Percentiles rank a stretch among this genome's conserved stretches.
Evolutionary conservation across 2,329 filamentous ascomycete genomes (phyloP).

Genomic region (Ceratocystis colombiana): DNA sequence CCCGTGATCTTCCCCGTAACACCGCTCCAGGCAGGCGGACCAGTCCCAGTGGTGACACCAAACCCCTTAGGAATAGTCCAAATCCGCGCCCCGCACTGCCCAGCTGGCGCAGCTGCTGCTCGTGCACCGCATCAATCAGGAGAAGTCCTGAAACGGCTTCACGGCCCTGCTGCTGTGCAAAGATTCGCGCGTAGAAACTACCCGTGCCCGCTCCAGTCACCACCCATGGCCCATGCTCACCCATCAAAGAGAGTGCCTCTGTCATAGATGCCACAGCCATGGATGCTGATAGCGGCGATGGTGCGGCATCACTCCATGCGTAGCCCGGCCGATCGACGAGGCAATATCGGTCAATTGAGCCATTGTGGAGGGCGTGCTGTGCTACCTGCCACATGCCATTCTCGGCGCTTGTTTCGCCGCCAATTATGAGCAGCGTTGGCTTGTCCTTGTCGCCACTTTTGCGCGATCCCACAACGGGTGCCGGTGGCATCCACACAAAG

Average conservation of each 20-base stretch:
- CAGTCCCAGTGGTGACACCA: slow-evolving; percentile 77
- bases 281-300: slow-evolving; percentile 83
- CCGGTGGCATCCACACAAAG: background rate
- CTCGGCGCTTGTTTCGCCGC: slow-evolving; percentile 69
- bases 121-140: slow-evolving; percentile 79
- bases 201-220: slow-evolving; percentile 79
- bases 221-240: slow-evolving; percentile 81
- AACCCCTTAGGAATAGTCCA: slow-evolving; percentile 16
- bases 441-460: slow-evolving; percentile 32
- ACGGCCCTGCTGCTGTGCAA: slow-evolving; percentile 69
- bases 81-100: slow-evolving; percentile 16
- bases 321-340: slow-evolving; percentile 90
- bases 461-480: background rate
- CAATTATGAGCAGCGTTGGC: slow-evolving; percentile 81
- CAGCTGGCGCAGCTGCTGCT: slow-evolving; percentile 34
- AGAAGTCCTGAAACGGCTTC: slow-evolving; percentile 63
- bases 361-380: slow-evolving; percentile 63
- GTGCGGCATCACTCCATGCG: slow-evolving; percentile 80
- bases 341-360: slow-evolving; percentile 80
- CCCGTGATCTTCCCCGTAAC: slow-evolving; percentile 66
- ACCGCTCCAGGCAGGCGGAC: slow-evolving; percentile 70
- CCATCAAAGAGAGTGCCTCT: slow-evolving; percentile 69
- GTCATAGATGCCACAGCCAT: slow-evolving; percentile 85
- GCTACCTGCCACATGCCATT: slow-evolving; percentile 71
- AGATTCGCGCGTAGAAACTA: slow-evolving; percentile 81